These are phyloP conservation scores for Podila epigama DNA, from an alignment of 192 early-diverging fungal genomes.

Conservation along the genomic window DNA sequence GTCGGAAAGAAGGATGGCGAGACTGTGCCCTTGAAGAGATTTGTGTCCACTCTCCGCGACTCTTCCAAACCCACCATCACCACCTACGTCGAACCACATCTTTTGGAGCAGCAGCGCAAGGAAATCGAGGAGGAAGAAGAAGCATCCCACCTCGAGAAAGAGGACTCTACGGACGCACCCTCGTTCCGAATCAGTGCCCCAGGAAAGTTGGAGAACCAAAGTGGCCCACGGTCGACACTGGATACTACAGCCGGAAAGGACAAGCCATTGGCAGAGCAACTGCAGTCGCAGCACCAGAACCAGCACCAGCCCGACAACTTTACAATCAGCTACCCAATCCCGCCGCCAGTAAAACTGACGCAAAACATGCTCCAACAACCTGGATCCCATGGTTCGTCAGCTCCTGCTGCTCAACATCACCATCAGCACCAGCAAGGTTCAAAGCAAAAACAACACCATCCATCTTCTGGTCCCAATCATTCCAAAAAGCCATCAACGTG, in stretches of 20 bases:
- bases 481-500: slow-evolving; percentile 50
- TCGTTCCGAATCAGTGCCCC: slow-evolving; percentile 35
- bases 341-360: slow-evolving; percentile 38
- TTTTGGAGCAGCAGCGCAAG: slow-evolving; percentile 40
- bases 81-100: slow-evolving; percentile 40
- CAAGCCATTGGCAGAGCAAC: too few species aligned
- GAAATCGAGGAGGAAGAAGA: slow-evolving; percentile 18
- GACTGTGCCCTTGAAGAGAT: slow-evolving; percentile 24
- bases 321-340: slow-evolving; percentile 38
- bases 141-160: not conserved
- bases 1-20: slow-evolving; percentile 6
- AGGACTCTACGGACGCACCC: not conserved
- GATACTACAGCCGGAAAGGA: slow-evolving; percentile 26
- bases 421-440: not conserved
- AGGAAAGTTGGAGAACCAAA: slow-evolving; percentile 27
- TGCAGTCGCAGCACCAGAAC: too few species aligned
- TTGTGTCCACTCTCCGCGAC: slow-evolving; percentile 39
- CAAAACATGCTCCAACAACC: slow-evolving; percentile 40
- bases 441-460: slow-evolving; percentile 16
- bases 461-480: slow-evolving; percentile 2
- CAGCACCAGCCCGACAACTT: slow-evolving; percentile 18
- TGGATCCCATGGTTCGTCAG: not conserved
- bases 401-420: not conserved
- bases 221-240: not conserved
- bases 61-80: slow-evolving; percentile 46